Base-by-base conservation (phyloP, 371 early-diverging fungal species). In the Rozella allomycis region DNA sequence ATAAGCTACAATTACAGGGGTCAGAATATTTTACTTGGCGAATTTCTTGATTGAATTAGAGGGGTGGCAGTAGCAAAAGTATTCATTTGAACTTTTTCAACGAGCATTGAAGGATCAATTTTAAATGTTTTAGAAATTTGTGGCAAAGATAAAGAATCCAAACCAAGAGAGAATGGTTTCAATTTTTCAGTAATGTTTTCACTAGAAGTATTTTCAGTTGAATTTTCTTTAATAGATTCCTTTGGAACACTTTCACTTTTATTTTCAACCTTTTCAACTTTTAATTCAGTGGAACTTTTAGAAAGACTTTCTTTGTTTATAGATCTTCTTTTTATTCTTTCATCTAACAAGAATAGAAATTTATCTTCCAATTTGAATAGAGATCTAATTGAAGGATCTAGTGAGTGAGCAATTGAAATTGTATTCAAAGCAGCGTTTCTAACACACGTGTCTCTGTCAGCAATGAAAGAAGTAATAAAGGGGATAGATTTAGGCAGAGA, bases 371-470 rank as follows among this genome's bases (percentile, higher is more conserved):
- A 75, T 53, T 3, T 72, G 50, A 34, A 67, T 51, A 41, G 74
- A 78, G 0, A 73, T 70, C 25, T 78, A 67, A 2, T 16, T 14
- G 28, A 86, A 49, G 4, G 60, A 70, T n/a, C n/a, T n/a, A n/a
- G n/a, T n/a, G n/a, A n/a, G n/a, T n/a, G n/a, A n/a, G n/a, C n/a
- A n/a, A n/a, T n/a, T n/a, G n/a, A n/a, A n/a, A n/a, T n/a, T n/a
- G n/a, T n/a, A 26, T 50, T 63, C 31, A 86, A 42, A 0, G 79
- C 74, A 3, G 72, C 78, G 26, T 71, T 71, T 12, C 86, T 60
- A 10, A 81, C 84, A 31, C 52, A 54, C 22, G 80, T 66, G 43
- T 85, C 86, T 4, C 76, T 54, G 42, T 86, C 86, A 2, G 66
- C 63, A 29, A 86, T 70, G 28, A 71, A 71, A 2, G 54, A 42